A percentile compares a stretch with the other conserved stretches of the same genome.
Conservation (phyloP, 106 monocot species). For the Dendrobium catenatum region DNA sequence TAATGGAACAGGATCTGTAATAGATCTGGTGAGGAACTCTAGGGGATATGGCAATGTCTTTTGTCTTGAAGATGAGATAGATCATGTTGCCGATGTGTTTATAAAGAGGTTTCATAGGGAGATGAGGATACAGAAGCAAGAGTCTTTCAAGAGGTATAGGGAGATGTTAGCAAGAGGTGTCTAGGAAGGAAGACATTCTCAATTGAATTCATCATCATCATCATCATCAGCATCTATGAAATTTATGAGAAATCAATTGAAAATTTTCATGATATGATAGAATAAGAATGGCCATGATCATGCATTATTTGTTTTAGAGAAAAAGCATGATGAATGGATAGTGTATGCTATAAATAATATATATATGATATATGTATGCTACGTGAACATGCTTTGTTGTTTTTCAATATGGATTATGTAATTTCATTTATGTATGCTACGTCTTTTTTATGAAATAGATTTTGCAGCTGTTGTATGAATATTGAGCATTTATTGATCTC, state of each 20-base stretch:
- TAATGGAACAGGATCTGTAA: slow-evolving; percentile 21
- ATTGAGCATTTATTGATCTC: too few relatives aligned
- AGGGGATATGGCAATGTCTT: slow-evolving; percentile 14
- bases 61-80: slow-evolving; percentile 52
- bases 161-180: slow-evolving; percentile 50
- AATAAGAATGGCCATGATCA: not conserved
- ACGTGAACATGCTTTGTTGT: too few relatives aligned
- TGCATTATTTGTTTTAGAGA: too few relatives aligned
- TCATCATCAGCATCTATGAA: not conserved
- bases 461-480: too few relatives aligned
- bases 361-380: too few relatives aligned
- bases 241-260: not conserved
- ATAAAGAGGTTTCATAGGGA: slow-evolving; percentile 56
- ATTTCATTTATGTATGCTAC: too few relatives aligned
- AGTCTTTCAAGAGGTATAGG: slow-evolving; percentile 61
- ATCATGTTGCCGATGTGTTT: slow-evolving; percentile 51
- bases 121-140: slow-evolving; percentile 70
- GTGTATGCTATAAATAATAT: too few relatives aligned
- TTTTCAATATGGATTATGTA: too few relatives aligned
- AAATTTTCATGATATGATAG: not conserved
- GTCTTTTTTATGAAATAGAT: too few relatives aligned
- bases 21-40: slow-evolving; percentile 23
- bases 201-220: not conserved
- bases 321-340: too few relatives aligned
- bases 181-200: not conserved